Base-by-base conservation (phyloP, 495 filamentous ascomycete genomes). In the Aspergillus campestris region DNA sequence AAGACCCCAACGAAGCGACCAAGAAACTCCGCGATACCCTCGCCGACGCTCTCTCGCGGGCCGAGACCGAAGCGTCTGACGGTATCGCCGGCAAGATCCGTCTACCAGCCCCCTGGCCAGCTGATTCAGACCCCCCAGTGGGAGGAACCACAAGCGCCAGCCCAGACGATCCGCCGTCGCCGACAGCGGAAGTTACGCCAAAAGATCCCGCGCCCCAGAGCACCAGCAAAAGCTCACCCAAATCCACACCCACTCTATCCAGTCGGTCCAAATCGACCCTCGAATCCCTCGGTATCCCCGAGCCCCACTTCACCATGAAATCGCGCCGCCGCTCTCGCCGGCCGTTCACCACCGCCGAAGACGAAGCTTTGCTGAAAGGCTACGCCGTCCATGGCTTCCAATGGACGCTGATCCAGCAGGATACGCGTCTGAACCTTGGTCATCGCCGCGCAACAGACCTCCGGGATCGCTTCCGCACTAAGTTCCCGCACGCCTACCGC, bases 331-430 rank as follows among this genome's bases (percentile, higher is more conserved):
- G 68, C 11, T 66, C 59, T 1, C 67, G 70, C 5, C 75, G 80
- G 3, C 73, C 77, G 1, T 95, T 89, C 60, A 83, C 83, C 2
- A 71, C 77, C 0, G 73, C 80, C 27, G 89, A 95, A 57, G 89
- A 95, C 58, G 73, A 76, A 37, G 79, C 84, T 33, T 76, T 95
- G 8, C 71, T 91, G 5, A 73, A 79, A 53, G 89, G 89, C 7
- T 87, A 86, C 44, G 69, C 82, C 14, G 66, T 77, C 15, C 80
- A 94, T 50, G 89, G 89, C 1, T 81, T 85, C 35, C 72, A 81
- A 14, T 95, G 89, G 89, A 84, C 84, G 13, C 72, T 77, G 30
- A 94, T 95, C 24, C 81, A 83, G 51, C 73, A 82, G 39, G 87
- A 94, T 53, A 65, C 74, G 8, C 70, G 72, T 11, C 75, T 90